Evolutionary conservation across 768 basidiomycete species (phyloP).

Genomic region (Leccinum pellstonianum): DNA sequence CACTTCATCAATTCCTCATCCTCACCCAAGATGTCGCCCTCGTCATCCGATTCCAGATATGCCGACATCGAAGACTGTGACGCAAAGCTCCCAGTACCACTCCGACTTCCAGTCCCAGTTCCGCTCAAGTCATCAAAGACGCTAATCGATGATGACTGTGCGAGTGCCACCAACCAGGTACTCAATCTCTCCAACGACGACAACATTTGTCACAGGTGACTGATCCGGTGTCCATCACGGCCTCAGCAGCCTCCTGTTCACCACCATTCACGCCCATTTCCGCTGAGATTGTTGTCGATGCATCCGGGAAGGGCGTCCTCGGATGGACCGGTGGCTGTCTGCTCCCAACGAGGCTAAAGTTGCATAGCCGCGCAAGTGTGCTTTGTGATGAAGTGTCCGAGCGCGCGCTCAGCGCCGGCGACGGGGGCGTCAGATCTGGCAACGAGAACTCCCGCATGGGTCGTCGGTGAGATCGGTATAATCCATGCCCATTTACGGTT

Average conservation of each 20-base stretch:
- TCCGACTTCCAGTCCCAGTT: constrained; percentile 24
- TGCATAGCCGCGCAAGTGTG: constrained; percentile 68
- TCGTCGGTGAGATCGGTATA: constrained; percentile 82
- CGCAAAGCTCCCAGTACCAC: constrained; percentile 44
- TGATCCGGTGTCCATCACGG: constrained; percentile 32
- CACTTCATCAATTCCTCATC: constrained; percentile 41
- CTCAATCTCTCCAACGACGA: constrained; percentile 72
- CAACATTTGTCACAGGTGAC: constrained; percentile 62
- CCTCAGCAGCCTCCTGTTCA: neutral
- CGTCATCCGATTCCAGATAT: constrained; percentile 50
- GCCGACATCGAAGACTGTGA: constrained; percentile 54
- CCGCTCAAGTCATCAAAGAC: constrained; percentile 18
- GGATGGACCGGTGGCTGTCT: constrained; percentile 33
- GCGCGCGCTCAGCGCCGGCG: constrained; percentile 90
- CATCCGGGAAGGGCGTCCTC: constrained; percentile 32
- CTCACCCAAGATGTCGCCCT: constrained; percentile 33
- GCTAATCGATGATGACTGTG: constrained; percentile 36
- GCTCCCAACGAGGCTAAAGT: constrained; percentile 71
- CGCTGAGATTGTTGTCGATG: neutral
- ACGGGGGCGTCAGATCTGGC: constrained; percentile 82
- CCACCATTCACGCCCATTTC: neutral
- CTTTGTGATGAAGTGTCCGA: constrained; percentile 82
- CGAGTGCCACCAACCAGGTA: constrained; percentile 52
- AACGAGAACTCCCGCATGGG: constrained; percentile 76
- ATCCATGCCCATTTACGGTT: constrained; percentile 83